Base-by-base conservation (phyloP, 306 rosid genomes). In the Medicago lupulina region DNA sequence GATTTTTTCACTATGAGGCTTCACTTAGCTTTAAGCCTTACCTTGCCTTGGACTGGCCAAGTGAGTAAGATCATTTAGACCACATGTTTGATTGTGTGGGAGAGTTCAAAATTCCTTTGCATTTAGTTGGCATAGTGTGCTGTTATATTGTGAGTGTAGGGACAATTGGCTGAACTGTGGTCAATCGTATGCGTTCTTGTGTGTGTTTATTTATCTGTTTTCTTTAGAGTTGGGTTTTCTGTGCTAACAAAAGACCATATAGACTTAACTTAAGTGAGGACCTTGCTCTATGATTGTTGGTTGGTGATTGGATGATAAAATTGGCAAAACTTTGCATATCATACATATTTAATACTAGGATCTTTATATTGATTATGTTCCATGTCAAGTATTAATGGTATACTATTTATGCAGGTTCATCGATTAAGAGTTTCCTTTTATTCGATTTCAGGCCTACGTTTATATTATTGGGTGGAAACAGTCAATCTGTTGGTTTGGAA, bases 351-450 rank as follows among this genome's bases (percentile, higher is more conserved):
- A 36, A 39, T 64, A 58, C 11, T 28, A 39, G 17, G 31, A 53
- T 46, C 9, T 40, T 65, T 3, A 9, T 67, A 40, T 66, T 74
- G 73, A 28, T 71, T 76, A 50, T 39, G 49, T 72, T 57, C 43
- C 49, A 34, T 19, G 39, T 49, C 3, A 64, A 65, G 55, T 70
- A 39, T 36, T 75, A 43, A 65, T 34, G 28, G 14, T 55, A 19
- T 58, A 50, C 39, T 79, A 23, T 51, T 60, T 63, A 23, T 82
- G 84, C 80, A 79, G 86, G 59, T 78, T 75, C 58, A 19, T 64
- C 61, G 44, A 61, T 75, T 54, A 66, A 71, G 15, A 57, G 17
- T 53, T 53, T 44, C 68, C 16, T 8, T 58, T 49, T 19, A 25
- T 76, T 43, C 23, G 7, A 44, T 86, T 81, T 71, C 28, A 25